These are phyloP conservation scores for Hermanozyma aechmeae DNA, from an alignment of 805 yeast species.

Conservation along the genomic window DNA sequence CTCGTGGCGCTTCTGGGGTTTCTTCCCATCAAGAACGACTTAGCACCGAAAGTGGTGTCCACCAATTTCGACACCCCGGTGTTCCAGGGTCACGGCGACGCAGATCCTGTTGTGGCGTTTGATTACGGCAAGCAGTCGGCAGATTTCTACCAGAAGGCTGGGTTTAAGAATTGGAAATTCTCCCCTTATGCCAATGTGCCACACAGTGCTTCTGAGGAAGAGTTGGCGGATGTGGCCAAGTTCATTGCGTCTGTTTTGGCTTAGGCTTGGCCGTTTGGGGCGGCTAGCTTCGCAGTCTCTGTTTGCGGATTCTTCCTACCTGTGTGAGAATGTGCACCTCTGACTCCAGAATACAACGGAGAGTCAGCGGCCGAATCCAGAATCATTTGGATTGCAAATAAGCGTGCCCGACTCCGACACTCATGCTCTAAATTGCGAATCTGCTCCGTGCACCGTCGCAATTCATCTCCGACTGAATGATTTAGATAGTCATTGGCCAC, in stretches of 20 bases:
- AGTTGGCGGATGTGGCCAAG: constrained; percentile 42
- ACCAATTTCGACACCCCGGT: constrained; percentile 59
- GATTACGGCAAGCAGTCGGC: constrained; percentile 29
- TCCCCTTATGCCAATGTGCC: constrained; percentile 52
- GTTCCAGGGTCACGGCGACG: constrained; percentile 83
- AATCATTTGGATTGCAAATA: no score
- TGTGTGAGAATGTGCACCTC: no score
- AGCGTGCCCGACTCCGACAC: no score
- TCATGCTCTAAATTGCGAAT: no score
- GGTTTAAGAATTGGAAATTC: constrained; percentile 31
- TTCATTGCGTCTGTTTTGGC: constrained; percentile 20
- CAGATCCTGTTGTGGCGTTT: constrained; percentile 55
- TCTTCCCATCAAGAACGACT: constrained; percentile 26
- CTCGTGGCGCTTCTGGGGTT: constrained; percentile 73
- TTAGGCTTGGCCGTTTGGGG: constrained; percentile 3
- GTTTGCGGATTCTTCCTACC: no score
- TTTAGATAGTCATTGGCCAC: no score
- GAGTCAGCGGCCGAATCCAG: no score
- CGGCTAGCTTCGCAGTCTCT: not conserved
- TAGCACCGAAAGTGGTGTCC: constrained; percentile 8
- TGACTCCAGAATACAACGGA: no score
- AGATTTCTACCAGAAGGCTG: constrained; percentile 40
- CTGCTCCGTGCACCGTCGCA: no score
- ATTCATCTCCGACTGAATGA: no score
- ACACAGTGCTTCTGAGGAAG: constrained; percentile 63